These are phyloP conservation scores for Suhomyces chickasaworum DNA, from an alignment of 1,139 yeast species.

Conservation along the genomic window DNA sequence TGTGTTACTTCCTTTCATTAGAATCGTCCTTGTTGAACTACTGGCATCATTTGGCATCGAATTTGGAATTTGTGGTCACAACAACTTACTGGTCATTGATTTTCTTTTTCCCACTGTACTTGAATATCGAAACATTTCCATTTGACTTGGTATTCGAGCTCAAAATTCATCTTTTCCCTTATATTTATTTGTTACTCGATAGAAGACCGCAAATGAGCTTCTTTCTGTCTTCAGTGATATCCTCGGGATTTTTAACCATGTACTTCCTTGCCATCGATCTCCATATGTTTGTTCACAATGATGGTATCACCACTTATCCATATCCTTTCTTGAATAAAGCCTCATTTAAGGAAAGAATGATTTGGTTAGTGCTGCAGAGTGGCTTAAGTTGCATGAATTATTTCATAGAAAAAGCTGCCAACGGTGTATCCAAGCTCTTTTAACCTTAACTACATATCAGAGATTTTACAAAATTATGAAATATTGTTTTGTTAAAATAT, in stretches of 20 bases:
- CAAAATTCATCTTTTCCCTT: constrained; percentile 29
- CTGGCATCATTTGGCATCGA: constrained; percentile 18
- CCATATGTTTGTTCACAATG: constrained; percentile 10
- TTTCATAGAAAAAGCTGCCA: constrained; percentile 1
- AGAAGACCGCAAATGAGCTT: constrained; percentile 8
- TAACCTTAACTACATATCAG: background rate
- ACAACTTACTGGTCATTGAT: constrained; percentile 26
- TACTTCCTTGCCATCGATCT: constrained; percentile 15
- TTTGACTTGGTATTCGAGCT: constrained; percentile 23
- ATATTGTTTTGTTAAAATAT: background rate
- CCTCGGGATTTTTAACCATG: constrained; percentile 4
- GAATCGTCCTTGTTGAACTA: constrained; percentile 1
- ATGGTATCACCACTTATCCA: constrained; percentile 20
- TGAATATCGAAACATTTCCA: constrained; percentile 24
- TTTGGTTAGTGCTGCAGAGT: constrained; percentile 12
- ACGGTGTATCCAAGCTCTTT: background rate
- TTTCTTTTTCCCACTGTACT: constrained; percentile 21
- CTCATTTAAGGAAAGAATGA: constrained; percentile 9
- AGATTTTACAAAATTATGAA: background rate
- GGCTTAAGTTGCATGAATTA: constrained; percentile 3
- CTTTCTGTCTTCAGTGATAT: constrained; percentile 2
- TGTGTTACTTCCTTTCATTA: background rate
- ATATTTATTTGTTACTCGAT: constrained; percentile 15
- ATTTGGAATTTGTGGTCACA: constrained; percentile 27
- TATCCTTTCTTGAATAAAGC: constrained; percentile 24